Conservation (phyloP, 1,139 yeast species). For the Sugiyamaella novakii region DNA sequence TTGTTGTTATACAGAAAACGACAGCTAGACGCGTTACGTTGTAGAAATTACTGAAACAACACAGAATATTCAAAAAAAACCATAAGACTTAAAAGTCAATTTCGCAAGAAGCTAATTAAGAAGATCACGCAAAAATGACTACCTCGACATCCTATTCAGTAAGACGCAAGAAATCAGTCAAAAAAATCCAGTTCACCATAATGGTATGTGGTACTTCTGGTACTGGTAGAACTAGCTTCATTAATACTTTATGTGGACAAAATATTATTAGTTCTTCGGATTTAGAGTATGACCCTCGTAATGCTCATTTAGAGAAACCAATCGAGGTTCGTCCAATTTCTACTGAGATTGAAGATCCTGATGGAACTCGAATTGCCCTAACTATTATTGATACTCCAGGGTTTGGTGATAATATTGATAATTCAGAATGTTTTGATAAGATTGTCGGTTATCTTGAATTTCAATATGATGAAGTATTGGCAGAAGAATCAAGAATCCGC, state of each 20-base stretch:
- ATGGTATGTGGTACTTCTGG: slow-evolving; percentile 84
- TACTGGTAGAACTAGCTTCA: slow-evolving; percentile 79
- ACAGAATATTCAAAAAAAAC: no score
- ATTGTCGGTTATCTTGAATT: slow-evolving; percentile 76
- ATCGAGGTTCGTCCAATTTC: slow-evolving; percentile 52
- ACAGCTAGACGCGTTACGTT: no score
- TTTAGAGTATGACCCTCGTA: slow-evolving; percentile 46
- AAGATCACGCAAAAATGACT: slow-evolving; percentile 3
- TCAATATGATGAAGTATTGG: slow-evolving; percentile 86
- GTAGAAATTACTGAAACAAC: no score
- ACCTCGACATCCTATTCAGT: slow-evolving; percentile 3
- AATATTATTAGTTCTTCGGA: slow-evolving; percentile 48
- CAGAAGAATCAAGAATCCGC: slow-evolving; percentile 88
- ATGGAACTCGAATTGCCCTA: slow-evolving; percentile 38
- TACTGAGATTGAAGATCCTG: slow-evolving; percentile 47
- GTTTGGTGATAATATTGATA: slow-evolving; percentile 72
- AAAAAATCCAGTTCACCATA: slow-evolving; percentile 80
- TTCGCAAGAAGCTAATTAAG: no score
- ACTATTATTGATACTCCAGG: slow-evolving; percentile 82
- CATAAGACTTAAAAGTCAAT: no score
- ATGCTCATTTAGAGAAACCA: slow-evolving; percentile 51
- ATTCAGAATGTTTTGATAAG: slow-evolving; percentile 66
- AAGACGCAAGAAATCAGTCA: slow-evolving; percentile 69
- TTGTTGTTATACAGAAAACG: no score
- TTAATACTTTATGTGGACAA: slow-evolving; percentile 84